Evolutionary conservation across 768 basidiomycete genomes (phyloP), one percentile per base, ranked within the genome.

Genomic region (Lactarius vividus): DNA sequence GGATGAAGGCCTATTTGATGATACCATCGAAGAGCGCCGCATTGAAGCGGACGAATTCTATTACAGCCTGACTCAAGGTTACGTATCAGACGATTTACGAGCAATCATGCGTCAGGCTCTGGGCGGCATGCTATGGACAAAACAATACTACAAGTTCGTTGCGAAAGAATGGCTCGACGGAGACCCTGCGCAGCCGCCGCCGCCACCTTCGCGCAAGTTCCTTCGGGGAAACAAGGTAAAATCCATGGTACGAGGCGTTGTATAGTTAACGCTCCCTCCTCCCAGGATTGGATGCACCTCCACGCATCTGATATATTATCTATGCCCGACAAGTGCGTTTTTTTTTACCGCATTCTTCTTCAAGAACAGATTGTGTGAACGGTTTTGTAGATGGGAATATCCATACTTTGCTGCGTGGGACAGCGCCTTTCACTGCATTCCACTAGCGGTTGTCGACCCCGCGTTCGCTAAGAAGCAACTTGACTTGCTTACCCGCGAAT

Each of bases 371-470:
- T 53, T 26, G 35, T 46, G 44, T 44, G 61, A 59, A 59, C 56
- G 70, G 58, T 66, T 61, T 67, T 55, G 5, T 60, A 92, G 89
- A 75, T 92, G 97, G 97, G 97, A 99, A 77, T 98, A 98, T 75
- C 97, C 97, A 0, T 98, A 97, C 83, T 98, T 99, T 73, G 96
- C 96, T 0, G 96, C 96, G 58, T 96, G 94, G 94, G 93, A 96
- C 75, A 94, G 91, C 0, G 97, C 97, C n/a, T 99, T 99, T 82
- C 97, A 99, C 74, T 98, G 96, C 73, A 94, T 99, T 70, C 97
- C 97, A 0, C 84, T 99, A 16, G 97, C 97, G 13, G 86, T 98
- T 69, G 91, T 99, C 35, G 97, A 99, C 73, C 89, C 97, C 1
- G 81, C 87, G 0, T 98, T 97, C 73, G 96, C 97, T 28, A 99